A percentile compares a stretch with the other conserved stretches of the same genome.
phyloP scores from a whole-genome alignment of 2,329 filamentous ascomycete genomes.

The Dactylellina drechsleri region DNA sequence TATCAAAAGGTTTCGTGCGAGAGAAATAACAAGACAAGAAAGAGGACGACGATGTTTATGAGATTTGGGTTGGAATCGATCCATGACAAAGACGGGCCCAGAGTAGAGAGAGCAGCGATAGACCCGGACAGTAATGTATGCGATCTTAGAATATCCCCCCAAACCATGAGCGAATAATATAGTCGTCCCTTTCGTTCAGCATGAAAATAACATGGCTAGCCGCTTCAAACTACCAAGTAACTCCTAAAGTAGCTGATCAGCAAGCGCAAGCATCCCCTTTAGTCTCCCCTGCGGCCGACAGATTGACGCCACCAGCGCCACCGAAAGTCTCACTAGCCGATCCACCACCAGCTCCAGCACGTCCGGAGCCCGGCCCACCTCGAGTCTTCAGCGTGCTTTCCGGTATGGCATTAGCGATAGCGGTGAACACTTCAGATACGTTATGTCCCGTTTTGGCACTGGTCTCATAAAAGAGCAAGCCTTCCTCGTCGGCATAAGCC shows the following conservation, averaged over 20 bases:
- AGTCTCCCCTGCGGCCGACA: conserved; percentile 51
- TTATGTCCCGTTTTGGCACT: conserved; percentile 96
- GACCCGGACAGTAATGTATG: not conserved
- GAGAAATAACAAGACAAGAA: not conserved
- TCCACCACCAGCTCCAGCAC: conserved; percentile 68
- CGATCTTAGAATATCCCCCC: not conserved
- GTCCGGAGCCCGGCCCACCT: conserved; percentile 74
- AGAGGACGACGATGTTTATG: not conserved
- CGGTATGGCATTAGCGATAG: conserved; percentile 96
- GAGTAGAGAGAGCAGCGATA: not conserved
- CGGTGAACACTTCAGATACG: conserved; percentile 94
- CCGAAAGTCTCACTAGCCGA: conserved; percentile 64
- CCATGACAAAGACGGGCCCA: not conserved
- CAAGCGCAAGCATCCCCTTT: conserved; percentile 47
- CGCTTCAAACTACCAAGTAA: no score
- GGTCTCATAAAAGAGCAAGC: conserved; percentile 95
- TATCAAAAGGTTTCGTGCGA: not conserved
- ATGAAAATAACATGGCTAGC: no score
- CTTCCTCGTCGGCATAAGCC: conserved; percentile 92
- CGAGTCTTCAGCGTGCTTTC: conserved; percentile 94
- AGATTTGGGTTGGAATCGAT: not conserved
- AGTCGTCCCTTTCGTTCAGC: not conserved
- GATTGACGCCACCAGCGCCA: conserved; percentile 48
- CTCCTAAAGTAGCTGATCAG: conserved; percentile 1
- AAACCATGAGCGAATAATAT: not conserved